phyloP scores from a whole-genome alignment of 768 basidiomycete species.

The Lanmaoa rubissima region DNA sequence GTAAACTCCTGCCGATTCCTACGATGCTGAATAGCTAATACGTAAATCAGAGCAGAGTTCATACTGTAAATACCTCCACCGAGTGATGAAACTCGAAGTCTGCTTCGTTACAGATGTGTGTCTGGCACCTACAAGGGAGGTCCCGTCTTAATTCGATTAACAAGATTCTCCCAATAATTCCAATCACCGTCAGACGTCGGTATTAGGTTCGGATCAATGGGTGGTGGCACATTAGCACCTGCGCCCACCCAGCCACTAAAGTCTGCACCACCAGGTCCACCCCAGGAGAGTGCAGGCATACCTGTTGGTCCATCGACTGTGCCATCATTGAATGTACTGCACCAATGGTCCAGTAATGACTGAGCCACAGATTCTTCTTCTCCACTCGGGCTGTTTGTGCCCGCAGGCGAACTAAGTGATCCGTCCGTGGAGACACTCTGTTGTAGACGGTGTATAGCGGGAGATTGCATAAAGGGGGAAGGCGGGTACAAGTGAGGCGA shows the following conservation, averaged over 20 bases:
- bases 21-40: constrained; percentile 1
- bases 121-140: constrained; percentile 28
- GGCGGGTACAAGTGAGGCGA: constrained; percentile 25
- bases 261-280: constrained; percentile 54
- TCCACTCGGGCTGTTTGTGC: constrained; percentile 64
- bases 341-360: constrained; percentile 81
- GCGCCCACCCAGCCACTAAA: constrained; percentile 58
- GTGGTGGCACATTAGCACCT: constrained; percentile 35
- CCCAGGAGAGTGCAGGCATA: constrained; percentile 55
- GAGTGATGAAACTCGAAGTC: constrained; percentile 3
- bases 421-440: constrained; percentile 42
- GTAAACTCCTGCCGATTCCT: constrained; percentile 1
- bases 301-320: constrained; percentile 50
- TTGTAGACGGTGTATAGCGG: constrained; percentile 62
- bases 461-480: constrained; percentile 38
- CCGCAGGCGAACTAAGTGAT: constrained; percentile 55
- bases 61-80: constrained; percentile 9
- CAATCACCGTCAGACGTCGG: constrained; percentile 65
- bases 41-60: constrained; percentile 8
- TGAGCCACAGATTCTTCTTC: constrained; percentile 80
- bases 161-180: constrained; percentile 78
- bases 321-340: constrained; percentile 71
- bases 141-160: constrained; percentile 50
- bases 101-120: constrained; percentile 7
- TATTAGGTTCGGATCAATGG: constrained; percentile 45